phyloP scores from a whole-genome alignment of 176 grass and related monocot species.

The Neostapfia colusana region DNA sequence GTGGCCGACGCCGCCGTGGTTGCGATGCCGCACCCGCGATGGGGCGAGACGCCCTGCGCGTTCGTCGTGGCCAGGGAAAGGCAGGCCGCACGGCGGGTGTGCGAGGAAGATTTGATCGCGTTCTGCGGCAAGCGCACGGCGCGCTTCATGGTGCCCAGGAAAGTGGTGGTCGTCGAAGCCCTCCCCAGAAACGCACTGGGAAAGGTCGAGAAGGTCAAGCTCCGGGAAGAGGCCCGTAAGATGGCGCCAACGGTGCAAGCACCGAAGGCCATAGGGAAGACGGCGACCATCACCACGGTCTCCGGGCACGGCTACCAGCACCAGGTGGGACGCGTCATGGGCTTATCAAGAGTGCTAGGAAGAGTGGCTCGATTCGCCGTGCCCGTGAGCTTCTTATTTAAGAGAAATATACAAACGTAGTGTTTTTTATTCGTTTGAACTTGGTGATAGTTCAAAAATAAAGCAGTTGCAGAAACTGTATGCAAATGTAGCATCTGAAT shows the following conservation, averaged over 20 bases:
- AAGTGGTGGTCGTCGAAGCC: conserved; percentile 44
- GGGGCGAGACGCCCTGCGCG: conserved; percentile 65
- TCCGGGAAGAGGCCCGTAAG: conserved; percentile 39
- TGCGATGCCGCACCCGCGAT: conserved; percentile 58
- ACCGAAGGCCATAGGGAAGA: conserved; percentile 32
- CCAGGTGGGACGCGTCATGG: conserved; percentile 48
- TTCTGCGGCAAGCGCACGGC: conserved; percentile 56
- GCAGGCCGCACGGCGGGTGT: not conserved
- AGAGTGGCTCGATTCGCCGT: too few relatives aligned
- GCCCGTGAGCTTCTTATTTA: too few relatives aligned
- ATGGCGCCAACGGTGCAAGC: not conserved
- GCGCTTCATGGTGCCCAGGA: conserved; percentile 67
- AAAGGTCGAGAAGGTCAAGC: conserved; percentile 66
- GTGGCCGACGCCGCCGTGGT: conserved; percentile 62
- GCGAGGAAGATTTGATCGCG: conserved; percentile 45
- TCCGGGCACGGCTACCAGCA: conserved; percentile 36
- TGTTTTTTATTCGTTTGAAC: too few relatives aligned
- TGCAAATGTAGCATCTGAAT: too few relatives aligned
- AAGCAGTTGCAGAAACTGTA: too few relatives aligned
- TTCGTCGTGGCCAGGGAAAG: conserved; percentile 50
- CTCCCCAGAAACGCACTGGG: conserved; percentile 57
- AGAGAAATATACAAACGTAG: too few relatives aligned
- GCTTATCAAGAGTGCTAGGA: conserved; percentile 41
- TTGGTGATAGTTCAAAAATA: too few relatives aligned
- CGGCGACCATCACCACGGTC: not conserved